Evolutionary conservation across 2,329 filamentous ascomycete genomes (phyloP), one percentile per base, ranked within the genome.

Genomic region (Zelopaecilomyces penicillatus): DNA sequence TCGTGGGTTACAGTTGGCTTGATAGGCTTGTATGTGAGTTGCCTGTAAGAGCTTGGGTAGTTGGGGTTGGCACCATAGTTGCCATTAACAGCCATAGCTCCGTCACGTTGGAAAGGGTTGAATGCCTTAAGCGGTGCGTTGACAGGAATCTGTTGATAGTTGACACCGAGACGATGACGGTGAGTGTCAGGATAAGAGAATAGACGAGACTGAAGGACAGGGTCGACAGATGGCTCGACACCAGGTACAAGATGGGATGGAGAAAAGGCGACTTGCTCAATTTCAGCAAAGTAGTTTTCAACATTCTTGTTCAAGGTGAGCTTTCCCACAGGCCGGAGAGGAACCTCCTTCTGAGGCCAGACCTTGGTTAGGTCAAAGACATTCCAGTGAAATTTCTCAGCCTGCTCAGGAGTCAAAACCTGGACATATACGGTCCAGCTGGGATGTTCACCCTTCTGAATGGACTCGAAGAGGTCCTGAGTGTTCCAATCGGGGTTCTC

Each of bases 21-120:
- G 45, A 67, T 62, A 33, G 65, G 47, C 50, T 63, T 65, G 60
- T 71, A 73, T 6, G 65, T 65, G 42, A 75, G 45, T 6, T 59
- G 55, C 19, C 70, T 68, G 61, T 71, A 75, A 28, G 69, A 70
- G 34, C 69, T 72, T 19, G 69, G 67, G 54, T 82, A 83, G 63
- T 76, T 78, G 7, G 76, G 75, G 56, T 80, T 74, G 27, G 68
- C 66, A 42, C 77, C 78, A 53, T 80, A 78, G 65, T 82, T 82
- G 45, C 68, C 69, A 64, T 87, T 84, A 57, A 79, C 70, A 46
- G 80, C 76, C 82, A 87, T 88, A 47, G 62, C 58, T 11, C 85
- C 85, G 56, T 88, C 84, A 49, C 85, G 78, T 61, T 87, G 83
- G 70, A 80, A 85, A 51, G 84, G 84, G 54, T 83, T 72, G 71